These are phyloP conservation scores for Coemansia nantahalensis DNA, from an alignment of 192 early-diverging fungal genomes.

Conservation along the genomic window DNA sequence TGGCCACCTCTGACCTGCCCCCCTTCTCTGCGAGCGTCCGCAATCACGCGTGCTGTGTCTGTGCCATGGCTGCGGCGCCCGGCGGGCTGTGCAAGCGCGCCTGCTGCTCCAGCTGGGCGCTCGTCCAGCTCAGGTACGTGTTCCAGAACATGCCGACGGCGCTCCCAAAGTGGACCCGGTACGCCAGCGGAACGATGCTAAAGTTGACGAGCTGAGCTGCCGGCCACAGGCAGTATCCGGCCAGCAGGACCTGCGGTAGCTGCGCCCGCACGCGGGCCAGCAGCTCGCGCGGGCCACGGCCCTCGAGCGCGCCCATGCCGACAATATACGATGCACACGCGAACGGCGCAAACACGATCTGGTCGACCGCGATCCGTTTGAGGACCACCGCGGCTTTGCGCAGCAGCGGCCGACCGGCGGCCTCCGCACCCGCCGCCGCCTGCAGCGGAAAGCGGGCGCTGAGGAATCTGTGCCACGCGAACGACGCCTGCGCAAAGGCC, in stretches of 20 bases:
- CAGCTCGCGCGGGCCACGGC: constrained; percentile 12
- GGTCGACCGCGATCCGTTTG: constrained; percentile 37
- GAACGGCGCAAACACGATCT: constrained; percentile 30
- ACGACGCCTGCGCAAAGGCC: constrained; percentile 20
- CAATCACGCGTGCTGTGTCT: too few relatives aligned
- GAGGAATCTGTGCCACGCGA: constrained; percentile 41
- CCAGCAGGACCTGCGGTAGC: constrained; percentile 15
- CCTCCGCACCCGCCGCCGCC: neutral
- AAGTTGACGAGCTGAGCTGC: constrained; percentile 71
- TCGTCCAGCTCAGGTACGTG: constrained; percentile 65
- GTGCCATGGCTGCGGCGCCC: too few relatives aligned
- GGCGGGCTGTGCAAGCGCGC: too few relatives aligned
- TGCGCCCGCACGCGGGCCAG: constrained; percentile 15
- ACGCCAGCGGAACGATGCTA: constrained; percentile 62
- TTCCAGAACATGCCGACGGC: constrained; percentile 70
- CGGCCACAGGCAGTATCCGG: constrained; percentile 59
- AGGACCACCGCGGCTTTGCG: constrained; percentile 6
- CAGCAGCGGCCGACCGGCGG: neutral
- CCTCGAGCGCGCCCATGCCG: constrained; percentile 35
- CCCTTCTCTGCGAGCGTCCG: too few relatives aligned
- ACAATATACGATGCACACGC: constrained; percentile 30
- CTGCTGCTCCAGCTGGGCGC: constrained; percentile 17
- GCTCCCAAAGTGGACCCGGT: constrained; percentile 67
- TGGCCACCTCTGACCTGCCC: too few relatives aligned
- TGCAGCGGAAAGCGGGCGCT: constrained; percentile 22